These are phyloP conservation scores for Fusarium drepaniforme DNA, from an alignment of 2,329 filamentous ascomycete species.

Conservation along the genomic window DNA sequence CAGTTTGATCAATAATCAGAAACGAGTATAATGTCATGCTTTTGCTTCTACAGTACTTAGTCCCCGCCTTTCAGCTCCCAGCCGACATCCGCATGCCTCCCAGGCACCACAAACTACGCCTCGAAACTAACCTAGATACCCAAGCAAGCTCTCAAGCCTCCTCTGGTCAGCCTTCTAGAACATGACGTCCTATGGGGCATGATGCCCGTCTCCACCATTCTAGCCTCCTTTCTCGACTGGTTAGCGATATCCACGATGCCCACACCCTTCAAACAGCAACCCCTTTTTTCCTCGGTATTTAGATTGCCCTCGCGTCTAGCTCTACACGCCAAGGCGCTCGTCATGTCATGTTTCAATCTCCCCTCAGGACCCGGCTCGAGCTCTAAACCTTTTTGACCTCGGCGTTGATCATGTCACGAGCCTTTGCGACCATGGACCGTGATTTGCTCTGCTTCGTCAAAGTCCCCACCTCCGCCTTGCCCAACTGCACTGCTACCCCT, in stretches of 20 bases:
- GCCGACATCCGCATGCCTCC: conserved; percentile 7
- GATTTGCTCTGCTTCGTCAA: conserved; percentile 21
- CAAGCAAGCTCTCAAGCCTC: conserved; percentile 11
- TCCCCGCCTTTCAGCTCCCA: conserved; percentile 16
- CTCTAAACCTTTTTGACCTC: conserved; percentile 31
- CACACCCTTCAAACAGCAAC: conserved; percentile 18
- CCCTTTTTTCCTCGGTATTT: conserved; percentile 36
- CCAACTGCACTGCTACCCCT: conserved; percentile 9
- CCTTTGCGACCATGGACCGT: conserved; percentile 16
- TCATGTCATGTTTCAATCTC: conserved; percentile 38
- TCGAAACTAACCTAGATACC: background rate
- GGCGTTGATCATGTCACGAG: conserved; percentile 40
- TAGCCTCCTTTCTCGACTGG: conserved; percentile 7
- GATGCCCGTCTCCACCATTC: conserved; percentile 23
- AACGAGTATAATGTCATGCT: background rate
- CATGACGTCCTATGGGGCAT: conserved; percentile 32
- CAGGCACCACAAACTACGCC: background rate
- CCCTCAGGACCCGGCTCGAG: conserved; percentile 17
- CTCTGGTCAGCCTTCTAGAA: conserved; percentile 41
- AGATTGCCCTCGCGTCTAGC: conserved; percentile 38
- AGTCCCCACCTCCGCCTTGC: conserved; percentile 33
- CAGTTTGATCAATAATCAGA: background rate
- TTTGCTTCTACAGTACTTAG: background rate
- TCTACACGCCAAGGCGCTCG: conserved; percentile 31
- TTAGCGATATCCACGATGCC: background rate